These are phyloP conservation scores for Lactarius sp. DNA, from an alignment of 768 basidiomycete species.

Conservation along the genomic window DNA sequence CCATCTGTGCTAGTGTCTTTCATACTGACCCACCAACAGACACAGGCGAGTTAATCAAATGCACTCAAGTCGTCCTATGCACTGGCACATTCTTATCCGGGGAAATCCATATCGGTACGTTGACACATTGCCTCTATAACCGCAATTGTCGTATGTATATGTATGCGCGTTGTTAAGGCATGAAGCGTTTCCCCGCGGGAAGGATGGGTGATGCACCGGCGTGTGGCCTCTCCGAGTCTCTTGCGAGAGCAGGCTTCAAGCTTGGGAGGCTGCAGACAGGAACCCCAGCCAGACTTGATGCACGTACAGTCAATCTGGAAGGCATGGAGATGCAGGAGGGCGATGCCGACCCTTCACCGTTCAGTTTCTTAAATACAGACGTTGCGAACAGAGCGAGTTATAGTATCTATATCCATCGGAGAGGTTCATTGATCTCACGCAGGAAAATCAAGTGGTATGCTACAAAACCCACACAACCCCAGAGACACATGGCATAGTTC, in stretches of 20 bases:
- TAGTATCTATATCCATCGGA: background rate
- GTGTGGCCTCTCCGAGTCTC: conserved; percentile 68
- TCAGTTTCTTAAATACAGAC: conserved; percentile 64
- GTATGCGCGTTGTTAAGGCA: conserved; percentile 38
- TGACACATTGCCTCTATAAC: background rate
- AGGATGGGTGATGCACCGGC: conserved; percentile 69
- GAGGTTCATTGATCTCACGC: background rate
- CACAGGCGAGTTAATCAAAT: conserved; percentile 65
- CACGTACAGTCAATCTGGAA: conserved; percentile 63
- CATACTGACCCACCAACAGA: conserved; percentile 40
- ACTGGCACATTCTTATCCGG: conserved; percentile 91
- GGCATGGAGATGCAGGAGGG: conserved; percentile 60
- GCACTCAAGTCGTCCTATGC: conserved; percentile 80
- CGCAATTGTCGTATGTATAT: background rate
- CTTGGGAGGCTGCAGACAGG: conserved; percentile 83
- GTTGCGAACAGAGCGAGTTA: conserved; percentile 64
- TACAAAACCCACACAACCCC: conserved; percentile 70
- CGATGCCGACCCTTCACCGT: conserved; percentile 60
- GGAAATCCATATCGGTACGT: conserved; percentile 80
- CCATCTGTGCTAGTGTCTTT: background rate
- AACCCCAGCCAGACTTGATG: conserved; percentile 77
- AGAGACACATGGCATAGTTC: conserved; percentile 68
- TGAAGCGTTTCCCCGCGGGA: conserved; percentile 74
- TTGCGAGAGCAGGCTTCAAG: conserved; percentile 69
- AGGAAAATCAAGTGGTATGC: conserved; percentile 73